phyloP scores from a whole-genome alignment of 1,284 basidiomycete genomes.

The Mycena sp. region DNA sequence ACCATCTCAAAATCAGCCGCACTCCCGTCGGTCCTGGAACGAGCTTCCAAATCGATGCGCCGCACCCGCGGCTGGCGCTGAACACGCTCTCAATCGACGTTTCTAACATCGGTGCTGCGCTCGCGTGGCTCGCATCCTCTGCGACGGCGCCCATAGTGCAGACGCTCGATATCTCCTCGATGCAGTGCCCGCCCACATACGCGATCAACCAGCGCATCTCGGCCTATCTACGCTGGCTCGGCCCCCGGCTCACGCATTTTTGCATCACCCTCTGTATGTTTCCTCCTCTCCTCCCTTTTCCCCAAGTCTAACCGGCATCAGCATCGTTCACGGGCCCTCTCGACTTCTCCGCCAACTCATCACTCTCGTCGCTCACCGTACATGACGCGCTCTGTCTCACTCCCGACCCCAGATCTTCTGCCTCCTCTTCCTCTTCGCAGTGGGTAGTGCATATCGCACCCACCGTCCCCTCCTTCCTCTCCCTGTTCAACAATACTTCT shows the following conservation, averaged over 20 bases:
- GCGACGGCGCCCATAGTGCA: constrained; percentile 7
- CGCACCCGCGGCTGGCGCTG: not conserved
- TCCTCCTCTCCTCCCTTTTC: not conserved
- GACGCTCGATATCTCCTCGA: constrained; percentile 1
- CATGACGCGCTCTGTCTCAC: not conserved
- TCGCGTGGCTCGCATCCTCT: constrained; percentile 4
- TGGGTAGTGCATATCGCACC: constrained; percentile 5
- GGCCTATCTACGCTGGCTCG: constrained; percentile 8
- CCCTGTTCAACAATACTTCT: constrained; percentile 4
- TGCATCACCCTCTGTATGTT: constrained; percentile 1
- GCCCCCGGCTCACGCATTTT: constrained; percentile 5
- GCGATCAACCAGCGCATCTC: constrained; percentile 6
- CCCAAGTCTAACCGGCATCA: not conserved
- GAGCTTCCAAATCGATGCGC: too few relatives aligned
- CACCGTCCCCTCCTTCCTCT: not conserved
- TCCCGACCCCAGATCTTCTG: too few relatives aligned
- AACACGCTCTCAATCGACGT: constrained; percentile 4
- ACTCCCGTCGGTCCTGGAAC: too few relatives aligned
- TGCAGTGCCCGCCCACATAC: not conserved
- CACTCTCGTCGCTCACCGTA: not conserved
- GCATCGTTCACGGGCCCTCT: constrained; percentile 6
- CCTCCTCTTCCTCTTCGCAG: not conserved
- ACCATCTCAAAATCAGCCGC: too few relatives aligned
- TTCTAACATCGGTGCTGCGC: constrained; percentile 2
- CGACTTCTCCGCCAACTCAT: constrained; percentile 2